Evolutionary conservation across 495 filamentous ascomycete genomes (phyloP), one percentile per base, ranked within the genome.

Genomic region (Lasiosphaeriaceae sp.): DNA sequence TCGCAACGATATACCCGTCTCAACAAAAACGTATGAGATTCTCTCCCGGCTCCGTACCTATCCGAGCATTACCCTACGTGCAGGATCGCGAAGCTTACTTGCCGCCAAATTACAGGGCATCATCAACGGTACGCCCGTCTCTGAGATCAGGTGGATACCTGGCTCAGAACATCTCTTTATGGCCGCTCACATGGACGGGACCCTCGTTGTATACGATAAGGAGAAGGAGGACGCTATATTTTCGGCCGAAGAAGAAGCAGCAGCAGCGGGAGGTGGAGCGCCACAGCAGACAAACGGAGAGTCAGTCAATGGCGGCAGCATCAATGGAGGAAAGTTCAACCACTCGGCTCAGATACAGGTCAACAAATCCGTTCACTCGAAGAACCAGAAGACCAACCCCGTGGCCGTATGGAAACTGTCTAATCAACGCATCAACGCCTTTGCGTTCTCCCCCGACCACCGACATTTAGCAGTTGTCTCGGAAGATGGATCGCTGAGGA

Each of bases 121-220:
- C 52, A 92, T 97, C 69, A 95, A 93, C 69, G 76, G 82, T 39
- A 89, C 89, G 2, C 84, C 94, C 1, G 86, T 97, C 11, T 87
- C 88, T 2, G 83, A 91, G 54, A 95, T 97, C 63, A 83, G 84
- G 59, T 98, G 94, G 94, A 82, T 97, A 20, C 94, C 94, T 0
- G 87, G 88, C 16, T 93, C 90, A n/a, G 94, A 97, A 64, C 90
- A 90, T 63, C 76, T 97, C 23, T 97, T 98, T 66, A 78, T 97
- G 24, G 92, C 93, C 11, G 87, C 92, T 2, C 92, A 98, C 72
- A 88, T 90, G 75, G 93, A 97, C 67, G 94, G 94, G 9, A 84
- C 89, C n/a, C 70, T 98, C 49, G 83, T 98, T 7, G 92, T 97
- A 2, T 98, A 97, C 63, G 95, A 98, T 71, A 97, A 97, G 75